phyloP scores from a whole-genome alignment of 768 basidiomycete species.

The Gloeopeniophorella convolvens region DNA sequence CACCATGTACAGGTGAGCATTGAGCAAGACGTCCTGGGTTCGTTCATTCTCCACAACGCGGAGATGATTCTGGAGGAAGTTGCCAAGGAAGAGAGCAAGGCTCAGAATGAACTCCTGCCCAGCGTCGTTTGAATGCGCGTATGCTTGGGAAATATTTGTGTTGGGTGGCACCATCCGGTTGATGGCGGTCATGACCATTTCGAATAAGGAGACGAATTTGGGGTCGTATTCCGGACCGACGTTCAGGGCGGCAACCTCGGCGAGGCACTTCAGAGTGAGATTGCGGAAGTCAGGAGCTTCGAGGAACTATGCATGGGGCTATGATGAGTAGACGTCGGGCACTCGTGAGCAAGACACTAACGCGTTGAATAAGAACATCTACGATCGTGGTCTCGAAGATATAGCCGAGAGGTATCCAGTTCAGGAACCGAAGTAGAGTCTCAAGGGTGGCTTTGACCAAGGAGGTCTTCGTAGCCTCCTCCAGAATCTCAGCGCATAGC shows the following conservation, averaged over 20 bases:
- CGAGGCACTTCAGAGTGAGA: conserved; percentile 91
- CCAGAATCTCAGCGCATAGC: conserved; percentile 91
- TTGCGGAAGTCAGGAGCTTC: conserved; percentile 97
- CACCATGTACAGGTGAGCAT: conserved; percentile 97
- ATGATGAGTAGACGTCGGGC: conserved; percentile 10
- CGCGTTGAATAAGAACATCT: conserved; percentile 85
- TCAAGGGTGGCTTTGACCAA: conserved; percentile 93
- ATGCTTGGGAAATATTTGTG: conserved; percentile 92
- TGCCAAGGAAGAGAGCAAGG: conserved; percentile 93
- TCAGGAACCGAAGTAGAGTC: conserved; percentile 90
- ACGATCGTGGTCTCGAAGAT: conserved; percentile 99
- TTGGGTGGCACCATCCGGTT: conserved; percentile 96
- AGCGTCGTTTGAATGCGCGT: conserved; percentile 79
- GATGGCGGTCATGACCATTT: conserved; percentile 95
- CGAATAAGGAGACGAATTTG: conserved; percentile 96
- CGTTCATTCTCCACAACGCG: conserved; percentile 88
- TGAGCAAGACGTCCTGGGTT: conserved; percentile 88
- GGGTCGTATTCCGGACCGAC: conserved; percentile 96
- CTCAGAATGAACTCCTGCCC: conserved; percentile 98
- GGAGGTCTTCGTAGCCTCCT: conserved; percentile 94
- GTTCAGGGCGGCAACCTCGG: conserved; percentile 91
- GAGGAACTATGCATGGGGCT: conserved; percentile 62
- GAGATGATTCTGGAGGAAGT: conserved; percentile 91
- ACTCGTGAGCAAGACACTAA: conserved; percentile 38
- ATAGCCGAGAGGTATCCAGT: conserved; percentile 98